Evolutionary conservation across 352 stramenopile species (phyloP).

Genomic region (Phytopythium montanum): DNA sequence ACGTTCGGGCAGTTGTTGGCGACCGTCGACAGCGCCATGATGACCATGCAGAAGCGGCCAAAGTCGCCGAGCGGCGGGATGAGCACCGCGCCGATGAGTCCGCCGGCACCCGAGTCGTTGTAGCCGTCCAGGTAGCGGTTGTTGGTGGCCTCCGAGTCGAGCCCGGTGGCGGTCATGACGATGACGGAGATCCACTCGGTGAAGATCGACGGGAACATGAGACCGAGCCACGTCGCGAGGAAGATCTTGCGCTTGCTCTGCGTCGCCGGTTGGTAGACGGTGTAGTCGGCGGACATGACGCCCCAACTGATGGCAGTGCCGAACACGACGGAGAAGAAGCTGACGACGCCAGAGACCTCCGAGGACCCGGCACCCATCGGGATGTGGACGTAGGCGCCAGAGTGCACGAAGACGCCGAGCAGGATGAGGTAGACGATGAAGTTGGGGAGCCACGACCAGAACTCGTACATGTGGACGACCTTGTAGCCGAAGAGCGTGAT

Average conservation of each 20-base stretch:
- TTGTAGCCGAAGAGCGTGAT: conserved; percentile 45
- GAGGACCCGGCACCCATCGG: conserved; percentile 77
- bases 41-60: conserved; percentile 34
- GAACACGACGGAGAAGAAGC: conserved; percentile 8
- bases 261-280: conserved; percentile 30
- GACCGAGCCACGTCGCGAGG: conserved; percentile 25
- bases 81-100: conserved; percentile 28
- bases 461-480: conserved; percentile 43
- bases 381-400: conserved; percentile 91
- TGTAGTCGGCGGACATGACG: conserved; percentile 38
- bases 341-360: conserved; percentile 28
- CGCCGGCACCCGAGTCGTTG: conserved; percentile 25
- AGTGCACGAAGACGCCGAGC: conserved; percentile 85
- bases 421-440: conserved; percentile 42
- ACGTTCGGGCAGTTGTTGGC: conserved; percentile 46
- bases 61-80: conserved; percentile 30
- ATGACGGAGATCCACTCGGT: conserved; percentile 31
- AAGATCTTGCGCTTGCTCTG: conserved; percentile 43
- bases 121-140: conserved; percentile 30
- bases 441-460: conserved; percentile 38
- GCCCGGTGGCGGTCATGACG: conserved; percentile 31
- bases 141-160: conserved; percentile 14
- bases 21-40: conserved; percentile 40
- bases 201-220: conserved; percentile 31
- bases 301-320: conserved; percentile 25